Percentiles rank a stretch among this genome's conserved stretches.
These are phyloP conservation scores for Maudiozyma serrabonitensis DNA, from an alignment of 805 yeast genomes.

Conservation along the genomic window DNA sequence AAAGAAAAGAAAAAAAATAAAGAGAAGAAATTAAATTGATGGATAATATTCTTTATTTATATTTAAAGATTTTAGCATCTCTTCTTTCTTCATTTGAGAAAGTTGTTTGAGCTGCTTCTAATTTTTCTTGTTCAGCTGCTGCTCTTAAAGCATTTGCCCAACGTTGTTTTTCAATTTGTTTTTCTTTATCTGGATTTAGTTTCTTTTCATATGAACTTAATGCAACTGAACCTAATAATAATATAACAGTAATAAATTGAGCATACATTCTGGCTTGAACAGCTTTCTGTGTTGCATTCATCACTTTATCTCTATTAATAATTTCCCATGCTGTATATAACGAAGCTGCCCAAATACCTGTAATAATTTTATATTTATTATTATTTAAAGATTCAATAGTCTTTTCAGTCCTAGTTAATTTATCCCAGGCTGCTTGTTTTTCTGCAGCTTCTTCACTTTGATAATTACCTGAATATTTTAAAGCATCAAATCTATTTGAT, in stretches of 20 bases:
- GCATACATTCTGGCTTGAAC: constrained; percentile 90
- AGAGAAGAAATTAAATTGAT: no score
- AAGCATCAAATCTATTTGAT: constrained; percentile 54
- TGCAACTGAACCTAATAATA: constrained; percentile 60
- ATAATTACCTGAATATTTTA: constrained; percentile 41
- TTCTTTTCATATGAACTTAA: constrained; percentile 56
- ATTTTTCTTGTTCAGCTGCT: constrained; percentile 28
- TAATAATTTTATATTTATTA: constrained; percentile 57
- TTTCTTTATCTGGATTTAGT: constrained; percentile 34
- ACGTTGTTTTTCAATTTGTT: constrained; percentile 29
- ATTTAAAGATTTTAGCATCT: constrained; percentile 30
- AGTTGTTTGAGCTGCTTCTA: constrained; percentile 8
- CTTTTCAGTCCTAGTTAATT: constrained; percentile 41
- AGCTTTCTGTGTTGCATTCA: constrained; percentile 70
- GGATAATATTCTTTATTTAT: constrained; percentile 5
- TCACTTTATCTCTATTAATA: constrained; percentile 63
- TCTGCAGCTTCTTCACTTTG: constrained; percentile 33
- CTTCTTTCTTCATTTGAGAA: constrained; percentile 30
- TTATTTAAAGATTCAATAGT: constrained; percentile 38
- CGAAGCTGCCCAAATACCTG: constrained; percentile 72
- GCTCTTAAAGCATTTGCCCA: constrained; percentile 42
- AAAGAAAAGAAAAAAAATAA: no score
- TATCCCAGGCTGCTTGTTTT: constrained; percentile 43
- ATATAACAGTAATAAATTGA: constrained; percentile 66
- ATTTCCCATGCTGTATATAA: constrained; percentile 69